Conservation (phyloP, 768 basidiomycete species). For the Obba rivulosa region DNA sequence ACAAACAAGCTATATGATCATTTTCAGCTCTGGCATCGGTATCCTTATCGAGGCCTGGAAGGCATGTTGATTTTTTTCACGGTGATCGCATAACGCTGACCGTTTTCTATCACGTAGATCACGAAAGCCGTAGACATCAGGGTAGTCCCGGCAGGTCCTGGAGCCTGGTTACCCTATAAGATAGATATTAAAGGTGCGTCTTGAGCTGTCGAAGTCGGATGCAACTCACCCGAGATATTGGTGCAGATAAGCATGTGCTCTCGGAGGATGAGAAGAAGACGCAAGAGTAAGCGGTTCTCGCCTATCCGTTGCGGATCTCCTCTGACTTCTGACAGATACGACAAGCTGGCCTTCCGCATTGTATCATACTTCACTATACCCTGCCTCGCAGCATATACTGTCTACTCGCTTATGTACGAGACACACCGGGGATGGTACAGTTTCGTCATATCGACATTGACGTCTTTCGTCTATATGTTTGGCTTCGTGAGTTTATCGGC, state of each 20-base stretch:
- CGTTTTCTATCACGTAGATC: conserved; percentile 41
- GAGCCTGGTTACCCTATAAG: conserved; percentile 70
- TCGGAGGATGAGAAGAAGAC: conserved; percentile 97
- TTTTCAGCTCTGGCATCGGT: conserved; percentile 80
- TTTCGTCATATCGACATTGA: conserved; percentile 89
- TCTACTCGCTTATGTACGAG: conserved; percentile 78
- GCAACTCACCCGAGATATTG: conserved; percentile 7
- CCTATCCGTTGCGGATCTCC: neutral
- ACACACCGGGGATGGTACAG: conserved; percentile 95
- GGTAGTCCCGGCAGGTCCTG: conserved; percentile 53
- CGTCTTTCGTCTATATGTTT: conserved; percentile 93
- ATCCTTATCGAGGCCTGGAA: conserved; percentile 93
- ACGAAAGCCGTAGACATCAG: conserved; percentile 88
- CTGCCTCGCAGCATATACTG: conserved; percentile 65
- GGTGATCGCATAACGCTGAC: neutral
- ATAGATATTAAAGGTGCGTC: conserved; percentile 73
- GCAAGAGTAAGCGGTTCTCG: conserved; percentile 66
- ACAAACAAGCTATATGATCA: conserved; percentile 97
- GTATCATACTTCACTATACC: conserved; percentile 90
- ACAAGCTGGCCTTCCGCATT: conserved; percentile 90
- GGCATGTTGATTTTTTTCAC: conserved; percentile 33
- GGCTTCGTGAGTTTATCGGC: conserved; percentile 74
- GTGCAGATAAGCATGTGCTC: conserved; percentile 87
- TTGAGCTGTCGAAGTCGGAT: conserved; percentile 9
- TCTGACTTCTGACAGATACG: conserved; percentile 49